These are phyloP conservation scores for Geotrichum carabidarum DNA, from an alignment of 1,139 yeast species.

Conservation along the genomic window DNA sequence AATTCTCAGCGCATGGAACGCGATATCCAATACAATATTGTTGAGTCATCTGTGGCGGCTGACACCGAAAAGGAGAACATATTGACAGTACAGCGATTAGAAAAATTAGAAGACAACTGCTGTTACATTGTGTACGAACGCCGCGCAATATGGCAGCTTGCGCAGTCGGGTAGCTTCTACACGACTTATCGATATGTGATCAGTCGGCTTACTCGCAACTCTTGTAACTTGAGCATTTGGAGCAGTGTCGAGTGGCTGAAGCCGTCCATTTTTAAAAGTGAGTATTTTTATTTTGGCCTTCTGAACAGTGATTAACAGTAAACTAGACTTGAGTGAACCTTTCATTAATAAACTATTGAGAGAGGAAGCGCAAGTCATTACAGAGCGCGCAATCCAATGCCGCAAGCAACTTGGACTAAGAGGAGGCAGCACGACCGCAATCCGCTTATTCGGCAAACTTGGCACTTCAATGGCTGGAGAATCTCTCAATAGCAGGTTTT, in stretches of 20 bases:
- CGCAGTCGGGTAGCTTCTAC: slow-evolving; percentile 51
- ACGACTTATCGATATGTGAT: slow-evolving; percentile 52
- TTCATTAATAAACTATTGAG: slow-evolving; percentile 29
- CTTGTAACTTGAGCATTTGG: slow-evolving; percentile 49
- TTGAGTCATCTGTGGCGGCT: slow-evolving; percentile 27
- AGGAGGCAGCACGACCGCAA: slow-evolving; percentile 61
- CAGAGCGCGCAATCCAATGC: slow-evolving; percentile 25
- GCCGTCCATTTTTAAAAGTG: slow-evolving; percentile 25
- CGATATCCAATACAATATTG: slow-evolving; percentile 33
- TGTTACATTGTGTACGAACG: slow-evolving; percentile 56
- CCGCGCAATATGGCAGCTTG: slow-evolving; percentile 44
- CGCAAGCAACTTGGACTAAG: slow-evolving; percentile 46
- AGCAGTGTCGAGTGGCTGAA: slow-evolving; percentile 38
- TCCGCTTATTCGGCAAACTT: slow-evolving; percentile 61
- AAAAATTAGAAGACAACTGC: slow-evolving; percentile 49
- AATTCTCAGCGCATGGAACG: slow-evolving; percentile 29
- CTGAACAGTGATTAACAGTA: not conserved
- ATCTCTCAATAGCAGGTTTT: not conserved
- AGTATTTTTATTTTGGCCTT: not conserved
- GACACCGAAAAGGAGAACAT: slow-evolving; percentile 28
- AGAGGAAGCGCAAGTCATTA: slow-evolving; percentile 30
- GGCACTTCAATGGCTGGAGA: slow-evolving; percentile 32
- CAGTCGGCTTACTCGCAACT: slow-evolving; percentile 45
- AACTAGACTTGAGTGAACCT: slow-evolving; percentile 26
- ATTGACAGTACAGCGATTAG: slow-evolving; percentile 44